Evolutionary conservation across 1,284 basidiomycete species (phyloP).

Genomic region (Porodaedalea pini): DNA sequence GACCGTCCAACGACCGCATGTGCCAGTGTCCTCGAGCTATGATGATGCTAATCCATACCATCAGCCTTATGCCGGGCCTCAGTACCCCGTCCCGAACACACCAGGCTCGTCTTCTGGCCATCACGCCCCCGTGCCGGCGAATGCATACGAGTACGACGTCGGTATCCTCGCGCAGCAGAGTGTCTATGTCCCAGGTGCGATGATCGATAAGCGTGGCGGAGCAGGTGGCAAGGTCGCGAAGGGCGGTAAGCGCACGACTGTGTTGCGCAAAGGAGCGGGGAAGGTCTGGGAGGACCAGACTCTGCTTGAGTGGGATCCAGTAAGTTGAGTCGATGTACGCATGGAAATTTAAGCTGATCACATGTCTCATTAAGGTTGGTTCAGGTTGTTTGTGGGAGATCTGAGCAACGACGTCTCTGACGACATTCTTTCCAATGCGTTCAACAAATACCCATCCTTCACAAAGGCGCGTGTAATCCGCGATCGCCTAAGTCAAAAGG

Average conservation of each 20-base stretch:
- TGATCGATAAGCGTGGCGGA: conserved; percentile 81
- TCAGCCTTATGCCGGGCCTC: conserved; percentile 72
- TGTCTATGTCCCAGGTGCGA: conserved; percentile 83
- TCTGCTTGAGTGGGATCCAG: conserved; percentile 96
- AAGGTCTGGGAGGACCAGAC: conserved; percentile 99
- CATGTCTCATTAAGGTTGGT: conserved; percentile 69
- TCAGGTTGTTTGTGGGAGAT: conserved; percentile 96
- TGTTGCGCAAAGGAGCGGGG: conserved; percentile 90
- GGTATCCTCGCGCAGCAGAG: conserved; percentile 84
- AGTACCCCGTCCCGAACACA: conserved; percentile 60
- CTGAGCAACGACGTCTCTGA: conserved; percentile 98
- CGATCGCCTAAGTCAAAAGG: conserved; percentile 88
- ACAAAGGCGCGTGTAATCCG: conserved; percentile 93
- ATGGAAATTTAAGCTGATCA: conserved; percentile 7
- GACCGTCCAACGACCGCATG: conserved; percentile 36
- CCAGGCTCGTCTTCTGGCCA: conserved; percentile 46
- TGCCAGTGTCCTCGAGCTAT: conserved; percentile 39
- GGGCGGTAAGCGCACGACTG: conserved; percentile 91
- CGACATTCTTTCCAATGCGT: conserved; percentile 88
- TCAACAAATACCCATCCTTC: conserved; percentile 90
- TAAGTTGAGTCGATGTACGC: conserved; percentile 41
- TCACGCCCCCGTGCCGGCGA: conserved; percentile 82
- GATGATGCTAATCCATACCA: conserved; percentile 74
- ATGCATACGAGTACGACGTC: conserved; percentile 86
- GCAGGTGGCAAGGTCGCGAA: conserved; percentile 81